Evolutionary conservation across 805 yeast species (phyloP).

Genomic region (Tetrapisispora phaffii): DNA sequence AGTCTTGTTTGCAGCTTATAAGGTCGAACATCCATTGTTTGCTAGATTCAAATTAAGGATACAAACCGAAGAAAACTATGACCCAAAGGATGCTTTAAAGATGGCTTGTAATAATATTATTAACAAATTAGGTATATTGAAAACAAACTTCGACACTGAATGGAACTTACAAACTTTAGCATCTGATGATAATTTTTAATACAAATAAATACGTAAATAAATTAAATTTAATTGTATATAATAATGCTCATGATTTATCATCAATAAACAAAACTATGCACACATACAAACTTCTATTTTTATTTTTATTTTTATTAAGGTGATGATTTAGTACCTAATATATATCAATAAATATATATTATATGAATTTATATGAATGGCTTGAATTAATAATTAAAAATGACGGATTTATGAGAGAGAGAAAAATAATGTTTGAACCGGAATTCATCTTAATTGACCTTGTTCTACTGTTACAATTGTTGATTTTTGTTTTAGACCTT

Average conservation of each 20-base stretch:
- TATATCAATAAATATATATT: not conserved
- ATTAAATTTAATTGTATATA: not conserved
- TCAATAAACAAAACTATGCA: too few species aligned
- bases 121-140: slow-evolving; percentile 62
- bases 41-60: slow-evolving; percentile 90
- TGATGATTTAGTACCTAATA: not conserved
- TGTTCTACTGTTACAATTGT: slow-evolving; percentile 21
- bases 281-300: too few species aligned
- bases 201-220: not conserved
- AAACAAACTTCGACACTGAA: slow-evolving; percentile 76
- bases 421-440: not conserved
- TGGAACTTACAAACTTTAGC: slow-evolving; percentile 82
- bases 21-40: slow-evolving; percentile 94
- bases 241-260: not conserved
- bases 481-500: slow-evolving; percentile 42
- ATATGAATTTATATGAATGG: not conserved
- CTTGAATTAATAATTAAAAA: not conserved
- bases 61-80: slow-evolving; percentile 91
- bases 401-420: not conserved
- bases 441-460: slow-evolving; percentile 4
- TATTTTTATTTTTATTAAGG: too few species aligned
- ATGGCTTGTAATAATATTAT: slow-evolving; percentile 83
- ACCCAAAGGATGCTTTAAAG: slow-evolving; percentile 81
- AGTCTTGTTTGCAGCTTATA: slow-evolving; percentile 95
- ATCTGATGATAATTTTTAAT: slow-evolving; percentile 30